Base-by-base conservation (phyloP, 129 eudicot species). In the Sambucus nigra region DNA sequence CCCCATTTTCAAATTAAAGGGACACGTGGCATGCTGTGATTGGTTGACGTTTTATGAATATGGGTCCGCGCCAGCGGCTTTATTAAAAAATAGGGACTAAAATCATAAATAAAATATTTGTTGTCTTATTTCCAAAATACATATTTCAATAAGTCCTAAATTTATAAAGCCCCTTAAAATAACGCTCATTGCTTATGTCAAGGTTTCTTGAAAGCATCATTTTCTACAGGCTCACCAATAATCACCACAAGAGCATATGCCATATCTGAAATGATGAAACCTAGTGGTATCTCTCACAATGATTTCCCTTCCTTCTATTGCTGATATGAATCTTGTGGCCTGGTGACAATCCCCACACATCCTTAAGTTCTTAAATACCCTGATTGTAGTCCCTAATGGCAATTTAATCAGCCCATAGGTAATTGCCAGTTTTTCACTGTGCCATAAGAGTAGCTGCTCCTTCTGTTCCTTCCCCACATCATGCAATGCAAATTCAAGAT, bases 351-450 rank as follows among this genome's bases (percentile, higher is more conserved):
- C 96, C 32, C 74, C 86, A 46, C 96, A 87, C 6, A 83, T 83
- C 59, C 96, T 77, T 32, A 83, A 54, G 75, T 87, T 83, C 76
- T 87, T 83, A 44, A 87, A 83, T 22, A 87, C 68, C 39, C 79
- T 22, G 28, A 87, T 76, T 13, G 96, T 94, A 47, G 23, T 51
- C 32, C 75, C 65, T 18, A n/a, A 6, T 1, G 79, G 67, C 64
- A 80, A 4, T 61, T 57, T 77, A 19, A 88, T 64, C 50, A 88
- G 57, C 46, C 97, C 94, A 73, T 68, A 84, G 33, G 94, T 84
- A 54, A 84, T 75, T 1, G 94, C 94, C 69, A 84, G 63, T 60
- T 84, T 84, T 85, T 88, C 94, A 63, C 97, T 84, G 29, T 88
- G 97, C 87, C 77, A 58, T 40, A 80, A 50, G 55, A 88, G 60